Evolutionary conservation across 345 rosid genomes (phyloP), one percentile per base, ranked within the genome.

Genomic region (Bretschneidera sinensis): DNA sequence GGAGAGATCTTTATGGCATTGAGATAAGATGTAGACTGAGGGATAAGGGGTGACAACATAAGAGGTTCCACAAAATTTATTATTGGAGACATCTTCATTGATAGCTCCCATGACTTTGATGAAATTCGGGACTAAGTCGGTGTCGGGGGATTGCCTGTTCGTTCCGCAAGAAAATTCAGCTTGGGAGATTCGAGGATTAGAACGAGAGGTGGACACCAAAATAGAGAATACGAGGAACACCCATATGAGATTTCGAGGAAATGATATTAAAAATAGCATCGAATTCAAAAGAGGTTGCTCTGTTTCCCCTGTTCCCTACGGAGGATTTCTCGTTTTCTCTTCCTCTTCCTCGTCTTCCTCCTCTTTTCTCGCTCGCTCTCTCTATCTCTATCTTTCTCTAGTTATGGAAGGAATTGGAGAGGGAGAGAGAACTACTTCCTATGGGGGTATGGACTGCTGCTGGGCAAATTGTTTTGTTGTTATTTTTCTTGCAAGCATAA

Each of bases 1-100:
- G 0, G 78, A 60, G 55, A 85, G 78, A 54, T 83, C 83, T 67
- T 61, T 24, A 3, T 73, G 80, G 65, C 91, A 83, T 54, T 83
- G 86, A 2, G 74, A 59, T 7, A 81, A 66, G 6, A 67, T 77
- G 35, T 73, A 68, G 0, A 83, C 61, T 11, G 48, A n/a, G 2
- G 85, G 68, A 9, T 56, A 31, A n/a, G 64, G 60, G 10, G 28
- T 24, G 17, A 57, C 51, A 34, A 72, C 17, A 43, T 62, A 71
- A 55, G 53, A 61, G 9, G 50, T 22, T 0, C 70, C 83, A 68
- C 69, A 72, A 17, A 57, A 55, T 5, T 72, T 66, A 55, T 51
- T 25, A 2, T 67, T 17, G 17, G 52, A 43, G 6, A 72, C 61
- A 1, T 39, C 10, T 7, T 7, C 45, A 13, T 39, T 39, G 45